Evolutionary conservation across 2,329 filamentous ascomycete species (phyloP), one percentile per base, ranked within the genome.

Genomic region (Allantophomopsis cytisporea): DNA sequence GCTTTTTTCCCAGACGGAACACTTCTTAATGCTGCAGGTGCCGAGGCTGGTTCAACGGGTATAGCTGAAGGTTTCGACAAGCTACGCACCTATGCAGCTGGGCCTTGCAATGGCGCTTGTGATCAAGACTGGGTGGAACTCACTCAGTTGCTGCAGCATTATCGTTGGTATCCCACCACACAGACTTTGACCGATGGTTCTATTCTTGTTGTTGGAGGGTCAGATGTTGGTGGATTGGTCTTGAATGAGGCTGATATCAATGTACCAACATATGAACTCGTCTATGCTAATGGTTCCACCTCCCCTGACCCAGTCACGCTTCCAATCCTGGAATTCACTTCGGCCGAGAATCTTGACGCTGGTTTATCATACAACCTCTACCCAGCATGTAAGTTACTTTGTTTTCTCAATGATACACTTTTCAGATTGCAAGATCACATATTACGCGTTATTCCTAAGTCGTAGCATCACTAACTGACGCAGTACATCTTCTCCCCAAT

Each of bases 101-200:
- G 37, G 5, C 37, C 37, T 32, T 38, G 37, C 37, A 38, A 38
- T 38, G 37, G 37, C 6, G 37, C 37, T 18, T 38, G 37, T 32
- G 37, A 38, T 32, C 16, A 16, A 10, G 37, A 38, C 30, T 38
- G 37, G 37, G 28, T 31, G 31, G 37, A 38, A 14, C 13, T 31
- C 4, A 31, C 14, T 16, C 31, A 28, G n/a, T n/a, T 11, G 28
- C 28, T 38, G n/a, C 37, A 38, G 14, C 14, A 17, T 18, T 38
- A 38, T 15, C 17, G 37, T 12, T 38, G 37, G 37, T 38, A 38
- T 31, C 23, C 37, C 11, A 16, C 23, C 13, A 23, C 37, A 7
- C 2, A 16, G 6, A 38, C 37, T n/a, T 31, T 38, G 37, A 31
- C 32, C 16, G 37, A 38, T 18, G 37, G 37, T 18, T 31, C 16